Evolutionary conservation across 164 flowering plant genomes (phyloP), one percentile per base, ranked within the genome.

Genomic region (Vitis rupestris): DNA sequence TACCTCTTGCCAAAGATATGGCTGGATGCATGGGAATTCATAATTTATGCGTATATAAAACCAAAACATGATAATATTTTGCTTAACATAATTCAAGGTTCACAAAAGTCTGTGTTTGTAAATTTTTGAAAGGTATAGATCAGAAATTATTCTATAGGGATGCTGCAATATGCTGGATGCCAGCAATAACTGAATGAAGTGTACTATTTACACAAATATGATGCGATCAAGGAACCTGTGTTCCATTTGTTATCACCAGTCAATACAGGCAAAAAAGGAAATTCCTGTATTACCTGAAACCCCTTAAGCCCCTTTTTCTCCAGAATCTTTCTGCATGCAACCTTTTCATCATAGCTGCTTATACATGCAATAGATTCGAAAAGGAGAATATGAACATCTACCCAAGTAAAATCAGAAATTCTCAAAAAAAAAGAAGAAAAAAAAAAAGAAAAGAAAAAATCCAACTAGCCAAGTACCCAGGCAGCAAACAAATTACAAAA

Each of bases 281-380:
- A 51, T 6, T 48, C 16, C 10, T n/a, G 50, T 16, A 60, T 57
- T 81, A 89, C 93, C 91, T 89, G 94, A 74, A 80, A 89, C 31
- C 94, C 94, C 83, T 81, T 69, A 27, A 89, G 84, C 53, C 90
- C 88, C 71, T 68, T 82, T 81, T 86, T 86, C 71, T 88, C 90
- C 81, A 90, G 60, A 52, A 90, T 90, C 75, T 77, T 86, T 79
- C 66, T 65, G 75, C 89, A 86, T 10, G 80, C 87, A 64, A 65
- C 71, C 80, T 85, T 90, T 76, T 90, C 94, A 61, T 90, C 88
- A 59, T 75, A 82, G 82, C 92, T 90, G 84, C 59, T 16, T 53
- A 74, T 60, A 57, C 67, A 55, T 23, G 54, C 58, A 66, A 3
- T 1, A 17, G 67, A 58, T 44, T 31, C 10, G 70, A 14, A 59